Evolutionary conservation across 1,139 yeast genomes (phyloP).

Genomic region (Arxiozyma slooffiae): DNA sequence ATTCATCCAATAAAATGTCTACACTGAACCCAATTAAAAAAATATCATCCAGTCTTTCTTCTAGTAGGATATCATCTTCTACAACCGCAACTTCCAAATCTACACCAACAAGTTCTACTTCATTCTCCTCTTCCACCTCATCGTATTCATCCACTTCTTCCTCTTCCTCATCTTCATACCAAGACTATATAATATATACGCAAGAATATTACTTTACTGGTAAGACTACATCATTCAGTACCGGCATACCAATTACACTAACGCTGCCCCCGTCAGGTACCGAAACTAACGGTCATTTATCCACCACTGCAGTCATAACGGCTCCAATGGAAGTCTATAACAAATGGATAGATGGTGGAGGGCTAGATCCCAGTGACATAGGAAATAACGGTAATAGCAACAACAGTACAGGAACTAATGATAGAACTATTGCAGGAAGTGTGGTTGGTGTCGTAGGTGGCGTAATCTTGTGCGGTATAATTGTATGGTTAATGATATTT

Average conservation of each 20-base stretch:
- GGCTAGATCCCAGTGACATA: slow-evolving; percentile 5
- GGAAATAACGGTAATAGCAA: background rate
- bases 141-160: slow-evolving; percentile 1
- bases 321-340: slow-evolving; percentile 27
- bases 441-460: slow-evolving; percentile 26
- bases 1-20: background rate
- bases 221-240: slow-evolving; percentile 32
- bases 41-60: background rate
- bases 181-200: slow-evolving; percentile 25
- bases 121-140: background rate
- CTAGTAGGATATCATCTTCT: background rate
- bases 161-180: background rate
- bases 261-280: slow-evolving; percentile 9
- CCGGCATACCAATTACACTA: slow-evolving; percentile 31
- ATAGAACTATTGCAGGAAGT: slow-evolving; percentile 26
- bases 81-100: background rate
- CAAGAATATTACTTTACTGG: slow-evolving; percentile 38
- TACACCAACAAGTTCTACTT: background rate
- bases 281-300: slow-evolving; percentile 7
- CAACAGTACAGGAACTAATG: slow-evolving; percentile 10
- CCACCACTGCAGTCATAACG: slow-evolving; percentile 31
- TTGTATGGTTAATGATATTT: slow-evolving; percentile 14
- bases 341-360: slow-evolving; percentile 17
- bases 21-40: background rate
- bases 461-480: slow-evolving; percentile 9